A percentile compares a stretch with the other conserved stretches of the same genome.
Conservation (phyloP, 2,329 filamentous ascomycete species). For the Grosmannia huntii region DNA sequence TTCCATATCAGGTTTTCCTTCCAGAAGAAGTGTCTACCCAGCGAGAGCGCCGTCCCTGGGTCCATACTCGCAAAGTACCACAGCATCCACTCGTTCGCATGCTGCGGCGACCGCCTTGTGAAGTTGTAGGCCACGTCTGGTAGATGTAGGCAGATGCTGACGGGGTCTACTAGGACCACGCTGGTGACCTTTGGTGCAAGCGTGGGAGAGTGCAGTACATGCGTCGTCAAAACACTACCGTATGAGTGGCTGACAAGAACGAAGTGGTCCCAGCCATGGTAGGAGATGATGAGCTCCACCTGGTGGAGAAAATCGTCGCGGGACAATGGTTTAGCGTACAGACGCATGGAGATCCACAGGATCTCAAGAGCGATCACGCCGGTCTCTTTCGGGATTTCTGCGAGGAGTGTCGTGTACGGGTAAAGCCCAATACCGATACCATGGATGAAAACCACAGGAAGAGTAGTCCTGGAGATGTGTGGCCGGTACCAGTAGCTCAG, state of each 20-base stretch:
- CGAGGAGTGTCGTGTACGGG: constrained; percentile 46
- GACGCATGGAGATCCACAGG: constrained; percentile 51
- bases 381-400: constrained; percentile 36
- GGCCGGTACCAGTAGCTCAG: constrained; percentile 55
- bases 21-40: constrained; percentile 61
- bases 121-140: constrained; percentile 64
- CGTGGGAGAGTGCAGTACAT: constrained; percentile 39
- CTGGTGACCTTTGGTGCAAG: constrained; percentile 37
- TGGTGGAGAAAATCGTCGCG: constrained; percentile 42
- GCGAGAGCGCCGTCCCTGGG: constrained; percentile 49
- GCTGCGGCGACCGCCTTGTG: constrained; percentile 35
- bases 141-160: constrained; percentile 54
- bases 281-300: constrained; percentile 41
- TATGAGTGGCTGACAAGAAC: constrained; percentile 52
- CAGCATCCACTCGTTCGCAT: constrained; percentile 56
- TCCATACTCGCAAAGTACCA: constrained; percentile 61
- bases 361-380: constrained; percentile 54
- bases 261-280: constrained; percentile 44
- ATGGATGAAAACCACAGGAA: constrained; percentile 56
- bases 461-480: constrained; percentile 33
- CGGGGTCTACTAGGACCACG: constrained; percentile 43
- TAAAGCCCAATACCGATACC: constrained; percentile 58
- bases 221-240: constrained; percentile 49
- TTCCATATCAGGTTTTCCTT: constrained; percentile 58
- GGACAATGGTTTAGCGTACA: constrained; percentile 39